These are phyloP conservation scores for Gynostemma pentaphyllum DNA, from an alignment of 306 rosid genomes.

Conservation along the genomic window DNA sequence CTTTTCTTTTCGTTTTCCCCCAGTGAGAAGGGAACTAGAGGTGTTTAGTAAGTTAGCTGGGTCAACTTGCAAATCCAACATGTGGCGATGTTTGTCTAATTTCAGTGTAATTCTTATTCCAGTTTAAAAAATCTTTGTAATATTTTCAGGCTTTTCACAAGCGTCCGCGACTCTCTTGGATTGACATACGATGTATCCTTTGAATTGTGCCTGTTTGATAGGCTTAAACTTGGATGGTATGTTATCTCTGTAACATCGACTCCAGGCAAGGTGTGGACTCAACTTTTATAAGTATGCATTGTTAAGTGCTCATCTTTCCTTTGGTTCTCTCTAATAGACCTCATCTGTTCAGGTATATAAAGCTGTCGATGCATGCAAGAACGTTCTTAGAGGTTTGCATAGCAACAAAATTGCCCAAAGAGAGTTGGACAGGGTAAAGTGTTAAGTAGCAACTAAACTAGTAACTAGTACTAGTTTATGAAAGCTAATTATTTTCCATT, in stretches of 20 bases:
- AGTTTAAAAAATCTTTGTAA: background rate
- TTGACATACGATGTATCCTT: conserved; percentile 95
- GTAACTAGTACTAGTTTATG: background rate
- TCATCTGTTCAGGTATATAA: conserved; percentile 57
- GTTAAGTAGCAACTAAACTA: conserved; percentile 4
- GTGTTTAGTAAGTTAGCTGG: too few relatives aligned
- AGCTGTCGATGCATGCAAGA: conserved; percentile 98
- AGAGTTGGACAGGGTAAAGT: conserved; percentile 95
- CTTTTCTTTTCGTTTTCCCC: too few relatives aligned
- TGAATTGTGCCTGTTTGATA: conserved; percentile 80
- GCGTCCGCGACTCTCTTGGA: conserved; percentile 91
- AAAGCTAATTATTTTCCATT: background rate
- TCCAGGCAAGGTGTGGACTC: conserved; percentile 68
- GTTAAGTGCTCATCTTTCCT: background rate
- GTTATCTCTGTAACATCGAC: conserved; percentile 96
- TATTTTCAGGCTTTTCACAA: conserved; percentile 79
- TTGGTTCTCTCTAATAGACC: background rate
- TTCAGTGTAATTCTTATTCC: too few relatives aligned
- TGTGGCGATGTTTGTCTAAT: too few relatives aligned
- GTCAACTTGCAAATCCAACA: too few relatives aligned
- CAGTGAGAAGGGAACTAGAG: too few relatives aligned
- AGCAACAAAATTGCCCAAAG: conserved; percentile 79
- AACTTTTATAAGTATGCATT: conserved; percentile 11
- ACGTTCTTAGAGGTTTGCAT: conserved; percentile 85
- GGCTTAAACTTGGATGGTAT: conserved; percentile 94